phyloP scores from a whole-genome alignment of 257 asterid species.

The Leptodermis oblonga region DNA sequence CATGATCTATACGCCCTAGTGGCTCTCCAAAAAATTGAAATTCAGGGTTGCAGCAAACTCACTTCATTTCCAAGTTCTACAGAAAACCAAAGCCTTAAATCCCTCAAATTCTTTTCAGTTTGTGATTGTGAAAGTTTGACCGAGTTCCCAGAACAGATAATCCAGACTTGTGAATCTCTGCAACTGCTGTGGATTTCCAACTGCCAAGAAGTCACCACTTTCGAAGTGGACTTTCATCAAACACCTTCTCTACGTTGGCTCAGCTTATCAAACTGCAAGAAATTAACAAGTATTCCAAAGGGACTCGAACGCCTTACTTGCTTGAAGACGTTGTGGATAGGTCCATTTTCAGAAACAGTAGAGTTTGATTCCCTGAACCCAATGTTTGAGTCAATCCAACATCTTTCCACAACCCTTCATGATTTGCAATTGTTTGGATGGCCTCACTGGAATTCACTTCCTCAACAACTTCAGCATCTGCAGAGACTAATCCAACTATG shows the following conservation, averaged over 20 bases:
- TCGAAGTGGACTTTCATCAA: not conserved
- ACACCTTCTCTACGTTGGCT: not conserved
- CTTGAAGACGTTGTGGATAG: not conserved
- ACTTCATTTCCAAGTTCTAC: not conserved
- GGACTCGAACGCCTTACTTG: not conserved
- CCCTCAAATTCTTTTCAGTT: too few species aligned
- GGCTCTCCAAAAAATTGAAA: not conserved
- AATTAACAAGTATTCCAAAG: constrained; percentile 6
- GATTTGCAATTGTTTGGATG: accelerated
- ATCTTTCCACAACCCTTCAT: constrained; percentile 7
- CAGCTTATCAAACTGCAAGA: not conserved
- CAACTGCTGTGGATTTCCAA: too few species aligned
- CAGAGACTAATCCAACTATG: too few species aligned
- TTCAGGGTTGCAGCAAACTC: not conserved
- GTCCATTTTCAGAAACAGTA: constrained; percentile 13
- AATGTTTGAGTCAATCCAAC: not conserved
- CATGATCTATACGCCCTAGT: constrained; percentile 6
- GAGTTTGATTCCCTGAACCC: not conserved
- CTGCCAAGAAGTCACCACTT: too few species aligned
- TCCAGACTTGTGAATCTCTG: too few species aligned
- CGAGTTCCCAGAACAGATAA: too few species aligned
- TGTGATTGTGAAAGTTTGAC: too few species aligned
- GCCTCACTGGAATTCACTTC: too few species aligned
- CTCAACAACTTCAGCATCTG: too few species aligned
- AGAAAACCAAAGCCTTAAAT: too few species aligned